Percentiles rank a stretch among this genome's conserved stretches.
Conservation (phyloP, 2,329 filamentous ascomycete species). For the Calcarisporium arbuscula region DNA sequence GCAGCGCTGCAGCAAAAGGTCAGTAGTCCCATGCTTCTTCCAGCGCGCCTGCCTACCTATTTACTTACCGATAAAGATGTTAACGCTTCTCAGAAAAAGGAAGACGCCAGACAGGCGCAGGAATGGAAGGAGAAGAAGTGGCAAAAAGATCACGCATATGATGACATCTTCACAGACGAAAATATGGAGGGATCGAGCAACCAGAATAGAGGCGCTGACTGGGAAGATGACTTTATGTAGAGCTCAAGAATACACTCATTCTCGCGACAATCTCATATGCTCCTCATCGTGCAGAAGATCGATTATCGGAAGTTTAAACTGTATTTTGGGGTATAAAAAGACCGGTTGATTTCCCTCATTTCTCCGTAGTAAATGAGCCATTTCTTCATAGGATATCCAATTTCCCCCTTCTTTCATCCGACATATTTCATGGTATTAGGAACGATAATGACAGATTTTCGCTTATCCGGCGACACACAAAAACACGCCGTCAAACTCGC, state of each 20-base stretch:
- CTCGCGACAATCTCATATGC: no score
- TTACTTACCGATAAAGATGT: neutral
- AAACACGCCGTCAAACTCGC: neutral
- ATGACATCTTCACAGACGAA: slow-evolving; percentile 82
- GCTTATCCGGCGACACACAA: no score
- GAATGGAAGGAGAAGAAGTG: slow-evolving; percentile 86
- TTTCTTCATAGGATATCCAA: no score
- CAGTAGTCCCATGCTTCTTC: slow-evolving; percentile 17
- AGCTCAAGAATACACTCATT: no score
- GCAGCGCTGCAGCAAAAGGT: slow-evolving; percentile 57
- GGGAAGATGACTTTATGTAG: slow-evolving; percentile 92
- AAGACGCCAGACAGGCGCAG: slow-evolving; percentile 65
- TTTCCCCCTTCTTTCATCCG: no score
- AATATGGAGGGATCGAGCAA: slow-evolving; percentile 74
- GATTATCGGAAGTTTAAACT: no score
- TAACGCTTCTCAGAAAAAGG: slow-evolving; percentile 54
- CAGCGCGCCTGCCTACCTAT: slow-evolving; percentile 1
- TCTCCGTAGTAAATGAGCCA: no score
- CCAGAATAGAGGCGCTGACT: slow-evolving; percentile 70
- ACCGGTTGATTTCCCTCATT: no score
- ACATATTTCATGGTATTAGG: no score
- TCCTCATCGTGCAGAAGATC: no score
- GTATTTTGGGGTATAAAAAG: no score
- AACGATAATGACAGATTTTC: no score
- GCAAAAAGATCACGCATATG: slow-evolving; percentile 97